These are phyloP conservation scores for Aspergillus carlsbadensis DNA, from an alignment of 495 filamentous ascomycete genomes.

Conservation along the genomic window DNA sequence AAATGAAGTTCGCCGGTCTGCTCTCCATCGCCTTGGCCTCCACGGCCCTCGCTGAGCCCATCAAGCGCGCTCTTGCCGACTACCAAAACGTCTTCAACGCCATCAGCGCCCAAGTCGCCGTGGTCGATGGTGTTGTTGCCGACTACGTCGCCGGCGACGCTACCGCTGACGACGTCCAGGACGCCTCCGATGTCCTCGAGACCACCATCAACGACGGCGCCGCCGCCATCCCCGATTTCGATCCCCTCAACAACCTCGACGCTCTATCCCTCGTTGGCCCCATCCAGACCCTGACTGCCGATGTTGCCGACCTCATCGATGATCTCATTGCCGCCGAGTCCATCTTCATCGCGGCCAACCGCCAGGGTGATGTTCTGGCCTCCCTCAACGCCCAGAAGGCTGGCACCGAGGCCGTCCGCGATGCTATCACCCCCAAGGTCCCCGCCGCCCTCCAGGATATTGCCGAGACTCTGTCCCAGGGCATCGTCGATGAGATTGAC, in stretches of 20 bases:
- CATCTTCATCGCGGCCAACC: conserved; percentile 30
- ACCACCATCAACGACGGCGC: conserved; percentile 28
- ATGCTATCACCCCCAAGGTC: conserved; percentile 33
- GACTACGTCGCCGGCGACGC: no score
- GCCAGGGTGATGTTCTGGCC: conserved; percentile 23
- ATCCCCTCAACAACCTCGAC: conserved; percentile 26
- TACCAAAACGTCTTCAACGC: conserved; percentile 29
- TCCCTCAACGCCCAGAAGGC: conserved; percentile 25
- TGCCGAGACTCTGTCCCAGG: conserved; percentile 25
- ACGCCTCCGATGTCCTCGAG: conserved; percentile 28
- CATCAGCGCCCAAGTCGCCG: conserved; percentile 29
- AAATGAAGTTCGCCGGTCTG: conserved; percentile 9
- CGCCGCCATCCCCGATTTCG: neutral
- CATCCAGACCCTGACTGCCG: conserved; percentile 30
- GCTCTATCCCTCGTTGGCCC: conserved; percentile 29
- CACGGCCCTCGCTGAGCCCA: conserved; percentile 12
- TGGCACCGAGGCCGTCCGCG: conserved; percentile 32
- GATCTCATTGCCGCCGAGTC: conserved; percentile 35
- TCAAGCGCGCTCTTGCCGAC: conserved; percentile 30
- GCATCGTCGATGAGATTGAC: conserved; percentile 34
- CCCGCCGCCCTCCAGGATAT: conserved; percentile 26
- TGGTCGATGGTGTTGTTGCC: conserved; percentile 32
- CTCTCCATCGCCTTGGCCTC: neutral
- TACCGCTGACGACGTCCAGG: conserved; percentile 17
- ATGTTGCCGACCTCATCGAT: conserved; percentile 27